Evolutionary conservation across 176 grass and related monocot species (phyloP).

Genomic region (Aechmea fasciata): DNA sequence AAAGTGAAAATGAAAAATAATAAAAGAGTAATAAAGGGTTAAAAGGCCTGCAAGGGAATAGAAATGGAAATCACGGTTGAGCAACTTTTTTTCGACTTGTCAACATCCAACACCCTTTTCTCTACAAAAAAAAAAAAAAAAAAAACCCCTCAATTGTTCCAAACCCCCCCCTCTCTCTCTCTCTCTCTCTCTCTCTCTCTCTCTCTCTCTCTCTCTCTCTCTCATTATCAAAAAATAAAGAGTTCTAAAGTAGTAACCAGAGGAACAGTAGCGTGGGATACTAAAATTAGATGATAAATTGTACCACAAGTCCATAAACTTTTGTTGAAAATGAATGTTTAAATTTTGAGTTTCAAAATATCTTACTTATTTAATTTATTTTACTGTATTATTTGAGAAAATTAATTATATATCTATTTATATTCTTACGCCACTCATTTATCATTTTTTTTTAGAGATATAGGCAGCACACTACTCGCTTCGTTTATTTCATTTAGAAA

Average conservation of each 20-base stretch:
- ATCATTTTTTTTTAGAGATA: too few species aligned
- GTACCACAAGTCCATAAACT: too few species aligned
- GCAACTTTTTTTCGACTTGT: constrained; percentile 14
- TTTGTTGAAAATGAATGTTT: too few species aligned
- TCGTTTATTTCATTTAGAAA: too few species aligned
- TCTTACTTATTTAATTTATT: too few species aligned
- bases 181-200: too few species aligned
- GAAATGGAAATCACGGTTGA: constrained; percentile 24
- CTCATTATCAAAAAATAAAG: neutral
- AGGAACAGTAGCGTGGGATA: neutral
- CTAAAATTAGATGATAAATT: neutral
- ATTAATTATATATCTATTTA: too few species aligned
- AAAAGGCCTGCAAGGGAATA: constrained; percentile 18
- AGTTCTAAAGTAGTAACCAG: neutral
- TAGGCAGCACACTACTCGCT: too few species aligned
- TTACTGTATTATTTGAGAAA: too few species aligned
- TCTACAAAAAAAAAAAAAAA: constrained; percentile 19
- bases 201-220: neutral
- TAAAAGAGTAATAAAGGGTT: neutral
- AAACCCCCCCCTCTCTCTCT: neutral
- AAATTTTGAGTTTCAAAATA: too few species aligned
- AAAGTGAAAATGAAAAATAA: neutral
- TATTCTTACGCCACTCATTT: too few species aligned
- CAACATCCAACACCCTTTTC: constrained; percentile 23
- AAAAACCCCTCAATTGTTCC: neutral